These are phyloP conservation scores for Talaromyces sp. DNA, from an alignment of 2,329 filamentous ascomycete genomes.

Conservation along the genomic window DNA sequence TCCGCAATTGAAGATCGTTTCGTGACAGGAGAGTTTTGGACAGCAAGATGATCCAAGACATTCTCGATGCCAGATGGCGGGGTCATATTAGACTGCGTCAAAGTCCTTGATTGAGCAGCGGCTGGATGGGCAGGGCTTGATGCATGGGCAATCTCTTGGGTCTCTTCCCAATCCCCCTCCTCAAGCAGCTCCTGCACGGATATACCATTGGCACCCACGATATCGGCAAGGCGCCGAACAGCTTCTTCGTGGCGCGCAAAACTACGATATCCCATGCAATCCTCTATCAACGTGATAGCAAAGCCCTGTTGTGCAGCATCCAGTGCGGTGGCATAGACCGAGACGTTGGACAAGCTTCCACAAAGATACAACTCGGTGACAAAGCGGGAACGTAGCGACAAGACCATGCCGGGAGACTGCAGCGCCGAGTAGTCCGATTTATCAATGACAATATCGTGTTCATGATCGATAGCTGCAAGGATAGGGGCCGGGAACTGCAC, in stretches of 20 bases:
- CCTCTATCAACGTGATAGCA: constrained; percentile 78
- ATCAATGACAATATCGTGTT: constrained; percentile 52
- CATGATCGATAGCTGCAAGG: constrained; percentile 49
- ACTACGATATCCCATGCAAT: constrained; percentile 80
- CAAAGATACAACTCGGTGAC: constrained; percentile 88
- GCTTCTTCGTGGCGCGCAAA: constrained; percentile 67
- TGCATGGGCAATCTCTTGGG: constrained; percentile 35
- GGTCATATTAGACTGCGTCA: constrained; percentile 16
- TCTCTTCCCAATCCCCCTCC: constrained; percentile 43
- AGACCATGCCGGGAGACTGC: constrained; percentile 67
- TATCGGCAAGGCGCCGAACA: constrained; percentile 66
- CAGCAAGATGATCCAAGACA: constrained; percentile 34
- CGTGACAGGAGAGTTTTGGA: constrained; percentile 20
- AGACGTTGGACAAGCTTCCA: constrained; percentile 80
- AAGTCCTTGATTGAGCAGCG: not conserved
- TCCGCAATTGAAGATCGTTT: constrained; percentile 4
- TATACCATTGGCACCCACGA: constrained; percentile 69
- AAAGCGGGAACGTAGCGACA: constrained; percentile 76
- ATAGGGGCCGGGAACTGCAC: constrained; percentile 51
- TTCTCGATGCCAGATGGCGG: constrained; percentile 34
- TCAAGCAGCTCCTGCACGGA: constrained; percentile 59
- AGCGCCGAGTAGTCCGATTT: constrained; percentile 92
- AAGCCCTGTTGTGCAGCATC: constrained; percentile 87
- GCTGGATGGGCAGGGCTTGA: constrained; percentile 2
- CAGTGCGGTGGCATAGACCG: constrained; percentile 84